Evolutionary conservation across 768 basidiomycete genomes (phyloP).

Genomic region (Cystofilobasidium macerans): DNA sequence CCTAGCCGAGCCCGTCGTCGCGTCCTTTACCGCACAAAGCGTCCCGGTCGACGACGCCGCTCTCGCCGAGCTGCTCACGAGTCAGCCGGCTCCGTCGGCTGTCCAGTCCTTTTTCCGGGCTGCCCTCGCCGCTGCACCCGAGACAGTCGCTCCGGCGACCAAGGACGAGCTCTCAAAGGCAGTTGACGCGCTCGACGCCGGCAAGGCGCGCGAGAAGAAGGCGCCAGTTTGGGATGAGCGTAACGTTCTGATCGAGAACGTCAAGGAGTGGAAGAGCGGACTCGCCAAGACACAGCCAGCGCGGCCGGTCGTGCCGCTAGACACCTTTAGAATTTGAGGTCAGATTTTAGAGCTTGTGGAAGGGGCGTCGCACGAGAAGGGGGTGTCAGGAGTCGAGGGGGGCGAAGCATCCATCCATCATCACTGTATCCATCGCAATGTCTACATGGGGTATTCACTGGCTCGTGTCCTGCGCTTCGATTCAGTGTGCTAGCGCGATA

Average conservation of each 20-base stretch:
- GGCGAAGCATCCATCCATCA: no score
- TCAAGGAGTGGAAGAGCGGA: conserved; percentile 15
- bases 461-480: no score
- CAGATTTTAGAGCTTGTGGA: no score
- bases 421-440: no score
- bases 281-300: conserved; percentile 11
- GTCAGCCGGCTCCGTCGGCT: conserved; percentile 49
- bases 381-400: no score
- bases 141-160: conserved; percentile 40
- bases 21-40: conserved; percentile 44
- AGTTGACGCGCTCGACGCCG: conserved; percentile 46
- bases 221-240: neutral
- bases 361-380: no score
- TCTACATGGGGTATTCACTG: no score
- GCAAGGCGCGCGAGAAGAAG: neutral
- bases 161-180: conserved; percentile 45
- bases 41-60: conserved; percentile 47
- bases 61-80: conserved; percentile 47
- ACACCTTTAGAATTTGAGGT: conserved; percentile 17
- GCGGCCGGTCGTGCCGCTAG: conserved; percentile 14
- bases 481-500: no score
- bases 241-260: conserved; percentile 16
- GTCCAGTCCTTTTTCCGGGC: conserved; percentile 57
- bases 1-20: conserved; percentile 55
- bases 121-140: conserved; percentile 35